Evolutionary conservation across 163 green algal species (phyloP), one percentile per base, ranked within the genome.

Genomic region (Chlamydomonas reinhardtii): DNA sequence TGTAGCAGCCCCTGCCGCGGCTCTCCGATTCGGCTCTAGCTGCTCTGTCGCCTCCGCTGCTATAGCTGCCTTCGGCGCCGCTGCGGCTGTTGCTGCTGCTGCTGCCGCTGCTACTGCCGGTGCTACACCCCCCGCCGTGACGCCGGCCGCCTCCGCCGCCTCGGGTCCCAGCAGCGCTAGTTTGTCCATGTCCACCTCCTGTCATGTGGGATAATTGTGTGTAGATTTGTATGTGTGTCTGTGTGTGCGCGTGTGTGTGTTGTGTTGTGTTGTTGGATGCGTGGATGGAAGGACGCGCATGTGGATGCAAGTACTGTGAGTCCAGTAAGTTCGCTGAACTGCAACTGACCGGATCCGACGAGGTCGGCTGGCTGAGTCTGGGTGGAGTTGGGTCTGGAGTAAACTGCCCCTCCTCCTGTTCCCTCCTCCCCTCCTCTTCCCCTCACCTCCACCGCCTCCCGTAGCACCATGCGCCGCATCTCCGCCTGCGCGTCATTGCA

Each of bases 141-240:
- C 24, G 61, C 25, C 61, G 4, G 79, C 79, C 48, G 52, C 52
- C 69, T 56, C 79, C 32, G 68, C 79, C 37, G 37, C 79, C 16
- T 17, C 22, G 68, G 79, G 79, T 1, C 79, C 79, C 48, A 78
- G 52, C 68, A 85, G 56, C 22, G 79, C 79, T 68, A 85, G 69
- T 37, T 39, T 56, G 79, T 85, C 79, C 68, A 85, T 61, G 61
- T 85, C 79, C 9, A 85, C 68, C 20, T 34, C 52, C 79, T 85
- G 56, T 5, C 1, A 5, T 9, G 65, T 24, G n/a, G 65, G n/a
- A n/a, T n/a, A n/a, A n/a, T n/a, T n/a, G n/a, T n/a, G n/a, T n/a
- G n/a, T n/a, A n/a, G n/a, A n/a, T n/a, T n/a, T n/a, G 59, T 27
- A 66, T 17, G 59, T 66, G 24, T n/a, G 59, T 25, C 4, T 14